Percentiles rank a stretch among this genome's conserved stretches.
These are phyloP conservation scores for Chrysanthemum makinoi DNA, from an alignment of 129 eudicot genomes.

Conservation along the genomic window DNA sequence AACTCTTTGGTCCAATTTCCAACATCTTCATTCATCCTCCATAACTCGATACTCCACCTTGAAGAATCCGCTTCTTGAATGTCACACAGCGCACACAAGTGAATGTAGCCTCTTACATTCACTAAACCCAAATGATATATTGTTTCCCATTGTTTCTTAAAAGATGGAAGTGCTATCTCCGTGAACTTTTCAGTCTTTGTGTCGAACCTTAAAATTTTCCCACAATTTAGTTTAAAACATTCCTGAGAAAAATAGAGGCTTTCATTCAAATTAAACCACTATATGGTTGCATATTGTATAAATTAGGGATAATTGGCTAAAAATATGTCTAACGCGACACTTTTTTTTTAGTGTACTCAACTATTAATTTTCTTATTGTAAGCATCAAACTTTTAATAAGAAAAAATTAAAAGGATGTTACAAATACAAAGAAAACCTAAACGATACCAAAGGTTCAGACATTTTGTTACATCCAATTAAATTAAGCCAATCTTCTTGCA, in stretches of 20 bases:
- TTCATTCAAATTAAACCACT: background rate
- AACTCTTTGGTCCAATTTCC: background rate
- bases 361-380: no score
- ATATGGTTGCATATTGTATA: background rate
- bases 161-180: background rate
- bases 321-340: no score
- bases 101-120: background rate
- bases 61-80: background rate
- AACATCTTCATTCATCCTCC: conserved; percentile 6
- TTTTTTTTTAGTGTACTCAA: no score
- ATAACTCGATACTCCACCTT: background rate
- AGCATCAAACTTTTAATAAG: no score
- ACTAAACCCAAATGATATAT: background rate
- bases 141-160: background rate
- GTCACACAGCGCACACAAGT: background rate
- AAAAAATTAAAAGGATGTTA: no score
- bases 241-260: background rate
- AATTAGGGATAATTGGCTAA: no score
- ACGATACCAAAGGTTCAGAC: no score
- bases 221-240: no score
- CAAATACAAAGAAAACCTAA: no score
- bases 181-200: background rate
- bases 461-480: no score
- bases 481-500: no score
- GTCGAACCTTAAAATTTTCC: background rate